A percentile compares a stretch with the other conserved stretches of the same genome.
Evolutionary conservation across 2,329 filamentous ascomycete species (phyloP).

Genomic region (Hypoxylon sp.): DNA sequence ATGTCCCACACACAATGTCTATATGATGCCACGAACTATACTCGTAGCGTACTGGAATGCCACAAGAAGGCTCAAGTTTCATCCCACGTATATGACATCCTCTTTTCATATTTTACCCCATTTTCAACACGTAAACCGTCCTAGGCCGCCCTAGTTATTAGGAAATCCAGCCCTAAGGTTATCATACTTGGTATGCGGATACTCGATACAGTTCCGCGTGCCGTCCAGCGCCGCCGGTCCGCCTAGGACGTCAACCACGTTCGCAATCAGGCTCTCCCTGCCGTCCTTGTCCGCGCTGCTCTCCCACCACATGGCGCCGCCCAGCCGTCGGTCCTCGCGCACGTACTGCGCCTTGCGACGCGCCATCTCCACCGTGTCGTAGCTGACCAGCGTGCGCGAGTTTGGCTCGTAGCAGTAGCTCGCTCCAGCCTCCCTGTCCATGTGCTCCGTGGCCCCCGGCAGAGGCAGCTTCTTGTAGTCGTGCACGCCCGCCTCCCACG

Average conservation of each 20-base stretch:
- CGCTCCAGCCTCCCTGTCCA: conserved; percentile 74
- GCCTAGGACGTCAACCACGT: conserved; percentile 71
- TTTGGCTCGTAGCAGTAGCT: conserved; percentile 80
- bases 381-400: conserved; percentile 78
- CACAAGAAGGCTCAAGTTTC: not conserved
- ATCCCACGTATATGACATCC: not conserved
- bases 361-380: conserved; percentile 78
- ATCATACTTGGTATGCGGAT: conserved; percentile 76
- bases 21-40: not conserved
- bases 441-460: conserved; percentile 71
- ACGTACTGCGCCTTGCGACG: conserved; percentile 79
- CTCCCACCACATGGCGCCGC: conserved; percentile 99
- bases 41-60: not conserved
- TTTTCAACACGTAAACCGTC: not conserved
- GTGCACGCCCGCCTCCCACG: conserved; percentile 86
- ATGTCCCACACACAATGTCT: not conserved
- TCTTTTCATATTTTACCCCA: not conserved
- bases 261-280: conserved; percentile 74
- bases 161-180: conserved; percentile 73
- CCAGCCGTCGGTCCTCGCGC: conserved; percentile 71
- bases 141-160: conserved; percentile 51
- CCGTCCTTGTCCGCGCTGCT: conserved; percentile 80
- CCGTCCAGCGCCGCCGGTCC: conserved; percentile 63
- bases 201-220: conserved; percentile 70
- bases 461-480: conserved; percentile 90